Evolutionary conservation across 805 yeast genomes (phyloP), one percentile per base, ranked within the genome.

Genomic region (Kazachstania psychrophila): DNA sequence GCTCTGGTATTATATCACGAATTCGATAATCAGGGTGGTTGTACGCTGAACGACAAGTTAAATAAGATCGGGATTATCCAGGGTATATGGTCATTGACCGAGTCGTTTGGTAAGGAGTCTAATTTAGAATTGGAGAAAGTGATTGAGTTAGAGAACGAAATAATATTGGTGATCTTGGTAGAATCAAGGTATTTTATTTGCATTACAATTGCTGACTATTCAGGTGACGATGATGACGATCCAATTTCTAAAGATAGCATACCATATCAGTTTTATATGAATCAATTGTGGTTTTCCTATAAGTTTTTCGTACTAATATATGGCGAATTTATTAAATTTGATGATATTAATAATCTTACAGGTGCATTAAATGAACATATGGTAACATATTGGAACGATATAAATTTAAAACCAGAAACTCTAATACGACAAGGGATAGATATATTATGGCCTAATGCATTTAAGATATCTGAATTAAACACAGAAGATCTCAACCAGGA

Each of bases 21-120:
- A 11, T 56, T 58, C 35, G 43, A 39, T 8, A 41, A 32, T 7
- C 36, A 39, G 4, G 46, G 29, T 2, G 49, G 46, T 15, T 34
- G 29, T 30, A 36, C 58, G 10, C 42, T 52, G 10, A 60, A 66
- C 42, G 61, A 54, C 6, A 59, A 64, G 42, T 45, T 67, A 24
- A 46, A 65, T 19, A 58, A 56, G 16, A 54, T 69, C 14, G 73
- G 75, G 2, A 47, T 69, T 22, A 54, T 69, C 3, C 68, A 68
- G 36, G 74, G 71, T 2, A 45, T 64, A 16, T 58, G 56, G 58
- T 38, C 47, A 2, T 45, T 55, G 16, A 50, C 52, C 1, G 39
- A 43, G 7, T 43, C 52, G 4, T 33, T 49, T 5, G 42, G 41
- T 16, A 37, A 14, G 4, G 26, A 34, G 4, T 38, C 22, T 3